Evolutionary conservation across 768 basidiomycete species (phyloP).

Genomic region (Crucibulum laeve): DNA sequence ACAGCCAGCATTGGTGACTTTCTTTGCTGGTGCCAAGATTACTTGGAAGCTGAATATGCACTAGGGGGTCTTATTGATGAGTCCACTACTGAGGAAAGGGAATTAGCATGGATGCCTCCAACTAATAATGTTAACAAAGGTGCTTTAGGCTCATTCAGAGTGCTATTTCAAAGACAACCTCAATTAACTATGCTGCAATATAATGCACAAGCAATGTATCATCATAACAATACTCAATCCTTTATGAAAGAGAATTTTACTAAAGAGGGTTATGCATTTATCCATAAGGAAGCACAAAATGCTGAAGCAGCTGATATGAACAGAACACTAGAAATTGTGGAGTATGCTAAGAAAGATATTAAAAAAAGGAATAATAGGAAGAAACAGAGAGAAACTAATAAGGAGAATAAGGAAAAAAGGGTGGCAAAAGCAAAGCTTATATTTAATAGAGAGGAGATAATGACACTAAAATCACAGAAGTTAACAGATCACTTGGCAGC

Average conservation of each 20-base stretch:
- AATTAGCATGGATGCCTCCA: conserved; percentile 19
- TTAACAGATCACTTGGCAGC: background rate
- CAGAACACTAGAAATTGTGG: too few relatives aligned
- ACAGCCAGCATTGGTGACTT: conserved; percentile 9
- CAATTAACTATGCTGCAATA: conserved; percentile 12
- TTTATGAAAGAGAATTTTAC: conserved; percentile 15
- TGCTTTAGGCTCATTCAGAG: conserved; percentile 15
- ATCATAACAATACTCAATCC: conserved; percentile 16
- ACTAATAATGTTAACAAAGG: conserved; percentile 30
- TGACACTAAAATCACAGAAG: background rate
- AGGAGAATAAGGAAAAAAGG: background rate
- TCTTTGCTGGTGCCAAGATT: conserved; percentile 13
- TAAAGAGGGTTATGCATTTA: background rate
- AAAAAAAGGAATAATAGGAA: background rate
- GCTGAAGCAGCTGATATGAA: background rate
- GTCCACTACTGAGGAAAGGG: conserved; percentile 13
- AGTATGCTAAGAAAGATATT: background rate
- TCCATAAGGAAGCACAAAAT: background rate
- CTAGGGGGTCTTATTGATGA: conserved; percentile 20
- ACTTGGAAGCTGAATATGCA: conserved; percentile 22
- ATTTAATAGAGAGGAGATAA: background rate
- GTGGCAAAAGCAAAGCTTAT: background rate
- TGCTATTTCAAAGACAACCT: conserved; percentile 13
- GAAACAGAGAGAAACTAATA: background rate
- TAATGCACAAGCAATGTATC: conserved; percentile 19